Evolutionary conservation across 2,329 filamentous ascomycete species (phyloP), one percentile per base, ranked within the genome.

Genomic region (Coniochaeta sp.): DNA sequence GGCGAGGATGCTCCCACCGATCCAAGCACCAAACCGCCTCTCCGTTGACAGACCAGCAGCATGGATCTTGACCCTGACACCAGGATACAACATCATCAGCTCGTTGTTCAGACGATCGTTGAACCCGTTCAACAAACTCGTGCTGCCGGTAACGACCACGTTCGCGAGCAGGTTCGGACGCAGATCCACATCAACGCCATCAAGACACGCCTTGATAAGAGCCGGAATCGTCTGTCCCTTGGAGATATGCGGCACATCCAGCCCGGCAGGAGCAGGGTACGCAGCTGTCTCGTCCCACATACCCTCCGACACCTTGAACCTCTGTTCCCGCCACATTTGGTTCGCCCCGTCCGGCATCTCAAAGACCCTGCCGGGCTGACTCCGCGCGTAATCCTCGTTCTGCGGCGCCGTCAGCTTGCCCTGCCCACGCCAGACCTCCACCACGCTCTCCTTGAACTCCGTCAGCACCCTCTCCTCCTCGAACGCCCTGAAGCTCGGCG

Each of bases 331-430:
- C 80, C 96, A 99, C 75, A 96, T 89, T 73, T 96, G 90, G 78
- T 98, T 99, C 78, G 89, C 93, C 57, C 95, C 95, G 71, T 98
- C 91, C 10, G 95, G 95, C 84, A 99, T 95, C 78, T 99, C 95
- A 69, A 97, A 99, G 12, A 95, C 89, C 58, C 91, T 88, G 44
- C 91, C 90, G 0, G 91, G 90, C 64, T 87, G 86, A 52, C 77
- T 81, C 71, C 84, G 88, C 61, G 88, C 87, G 55, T 86, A 80
- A 47, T 97, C 93, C 70, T 95, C 86, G 71, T 93, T 96, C 40
- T 87, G 86, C 24, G 77, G 83, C 65, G 73, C 75, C 47, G 74
- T 73, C 68, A 91, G 86, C 62, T 86, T 83, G 61, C 88, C 88
- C 0, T 90, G 90, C 0, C 91, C 91, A 28, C 86, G 85, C 93